Evolutionary conservation across 345 rosid species (phyloP), one percentile per base, ranked within the genome.

Genomic region (Ceriops zippeliana): DNA sequence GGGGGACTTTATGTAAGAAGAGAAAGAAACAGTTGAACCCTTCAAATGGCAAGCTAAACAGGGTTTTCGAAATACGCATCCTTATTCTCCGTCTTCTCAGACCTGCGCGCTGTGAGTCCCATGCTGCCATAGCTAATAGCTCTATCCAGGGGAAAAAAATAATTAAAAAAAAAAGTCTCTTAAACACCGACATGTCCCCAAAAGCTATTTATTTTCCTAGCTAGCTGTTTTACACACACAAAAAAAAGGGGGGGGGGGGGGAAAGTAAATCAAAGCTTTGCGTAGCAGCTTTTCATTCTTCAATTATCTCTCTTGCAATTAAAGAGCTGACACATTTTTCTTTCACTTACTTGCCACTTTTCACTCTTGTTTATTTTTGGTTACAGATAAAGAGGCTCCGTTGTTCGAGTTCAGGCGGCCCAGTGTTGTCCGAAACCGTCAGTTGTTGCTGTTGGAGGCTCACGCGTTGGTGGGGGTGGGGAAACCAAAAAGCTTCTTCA

Each of bases 181-280:
- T 58, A 62, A 73, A 83, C 86, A 76, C 87, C 83, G 80, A 83
- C 86, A 85, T 83, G 89, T 83, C 79, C 71, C 86, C 67, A 32
- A 42, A 72, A 65, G 70, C 84, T 72, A 68, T 49, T 70, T 68
- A 21, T 24, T 62, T 42, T 16, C 31, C 21, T 10, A 6, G 21
- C n/a, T 65, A 21, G 52, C 24, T 42, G 46, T 22, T 42, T 32
- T 22, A 13, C 19, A 52, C 30, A 28, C 30, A 9, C 27, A 3
- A 31, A 49, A 5, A 19, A 64, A 9, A 30, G 26, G 26, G 10
- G 5, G 21, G 1, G 5, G 21, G 1, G 4, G 2, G 37, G 27
- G 22, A 61, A 61, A 2, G 37, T 34, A 70, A 34, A 58, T 69
- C 65, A 6, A 69, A 30, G 27, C 72, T 59, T 46, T 58, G 34